A percentile compares a stretch with the other conserved stretches of the same genome.
These are phyloP conservation scores for Smithsoniella earleae DNA, from an alignment of 163 green algal species.

Conservation along the genomic window DNA sequence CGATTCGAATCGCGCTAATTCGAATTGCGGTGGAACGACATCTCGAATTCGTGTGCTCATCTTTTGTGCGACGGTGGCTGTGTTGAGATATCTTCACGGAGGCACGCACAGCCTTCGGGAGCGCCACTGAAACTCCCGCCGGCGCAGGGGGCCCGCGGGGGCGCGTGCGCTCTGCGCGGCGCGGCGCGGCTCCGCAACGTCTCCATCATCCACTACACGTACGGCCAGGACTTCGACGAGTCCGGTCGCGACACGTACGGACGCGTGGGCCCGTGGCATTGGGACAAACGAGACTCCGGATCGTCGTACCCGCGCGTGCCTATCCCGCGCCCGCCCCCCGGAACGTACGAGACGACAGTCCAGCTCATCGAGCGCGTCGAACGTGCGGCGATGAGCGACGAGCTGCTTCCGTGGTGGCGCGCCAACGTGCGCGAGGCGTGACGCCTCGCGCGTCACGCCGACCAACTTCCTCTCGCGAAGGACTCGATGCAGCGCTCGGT, in stretches of 20 bases:
- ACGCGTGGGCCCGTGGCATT: conserved; percentile 10
- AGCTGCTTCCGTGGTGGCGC: background rate
- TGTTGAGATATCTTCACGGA: background rate
- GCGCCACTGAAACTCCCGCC: too few relatives aligned
- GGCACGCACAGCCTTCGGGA: background rate
- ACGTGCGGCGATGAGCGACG: background rate
- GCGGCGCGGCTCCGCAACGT: conserved; percentile 38
- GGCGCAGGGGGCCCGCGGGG: conserved; percentile 51
- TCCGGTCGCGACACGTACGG: background rate
- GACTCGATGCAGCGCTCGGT: too few relatives aligned
- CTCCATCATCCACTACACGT: conserved; percentile 93
- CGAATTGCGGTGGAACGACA: too few relatives aligned
- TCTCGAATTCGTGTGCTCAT: background rate
- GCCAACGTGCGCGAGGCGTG: too few relatives aligned
- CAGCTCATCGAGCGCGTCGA: background rate
- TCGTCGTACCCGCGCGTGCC: conserved; percentile 2
- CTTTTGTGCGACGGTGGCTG: background rate
- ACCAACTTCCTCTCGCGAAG: too few relatives aligned
- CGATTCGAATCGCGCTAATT: too few relatives aligned
- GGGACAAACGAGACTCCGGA: conserved; percentile 27
- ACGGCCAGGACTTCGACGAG: conserved; percentile 69
- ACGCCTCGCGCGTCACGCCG: too few relatives aligned
- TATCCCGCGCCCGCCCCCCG: background rate
- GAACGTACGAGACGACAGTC: background rate
- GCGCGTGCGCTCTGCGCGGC: conserved; percentile 28